These are phyloP conservation scores for Monosporascus sp. DNA, from an alignment of 2,329 filamentous ascomycete genomes.

Conservation along the genomic window DNA sequence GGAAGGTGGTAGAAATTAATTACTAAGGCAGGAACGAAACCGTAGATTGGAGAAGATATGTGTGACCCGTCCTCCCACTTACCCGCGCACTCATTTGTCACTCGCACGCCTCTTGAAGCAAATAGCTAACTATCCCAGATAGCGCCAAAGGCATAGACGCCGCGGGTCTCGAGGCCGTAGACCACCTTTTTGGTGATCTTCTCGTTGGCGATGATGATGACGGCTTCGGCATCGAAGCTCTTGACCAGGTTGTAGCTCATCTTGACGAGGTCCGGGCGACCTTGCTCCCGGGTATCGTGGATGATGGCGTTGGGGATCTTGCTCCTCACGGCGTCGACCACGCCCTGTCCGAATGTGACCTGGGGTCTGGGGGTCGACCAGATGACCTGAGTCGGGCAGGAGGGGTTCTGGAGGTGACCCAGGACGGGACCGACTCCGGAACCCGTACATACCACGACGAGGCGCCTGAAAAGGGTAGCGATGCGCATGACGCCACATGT, in stretches of 20 bases:
- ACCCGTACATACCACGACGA: slow-evolving; percentile 66
- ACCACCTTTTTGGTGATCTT: slow-evolving; percentile 63
- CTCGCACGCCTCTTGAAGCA: too few relatives aligned
- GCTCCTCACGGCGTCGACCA: slow-evolving; percentile 49
- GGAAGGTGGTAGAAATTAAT: too few relatives aligned
- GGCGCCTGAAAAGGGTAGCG: slow-evolving; percentile 58
- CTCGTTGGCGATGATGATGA: slow-evolving; percentile 69
- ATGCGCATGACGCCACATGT: slow-evolving; percentile 63
- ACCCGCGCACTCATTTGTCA: too few relatives aligned
- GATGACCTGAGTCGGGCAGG: slow-evolving; percentile 51
- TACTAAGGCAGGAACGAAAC: too few relatives aligned
- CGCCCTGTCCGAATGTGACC: slow-evolving; percentile 54
- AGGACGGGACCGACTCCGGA: slow-evolving; percentile 69
- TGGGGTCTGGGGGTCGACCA: slow-evolving; percentile 63
- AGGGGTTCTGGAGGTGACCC: slow-evolving; percentile 49
- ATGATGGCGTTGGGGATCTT: slow-evolving; percentile 61
- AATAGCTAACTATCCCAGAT: slow-evolving; percentile 41
- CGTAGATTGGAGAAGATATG: too few relatives aligned
- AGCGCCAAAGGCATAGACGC: slow-evolving; percentile 64
- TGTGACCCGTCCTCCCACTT: too few relatives aligned
- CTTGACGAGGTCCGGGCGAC: slow-evolving; percentile 50
- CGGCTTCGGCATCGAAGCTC: slow-evolving; percentile 58
- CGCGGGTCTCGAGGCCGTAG: slow-evolving; percentile 60
- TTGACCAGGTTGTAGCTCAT: slow-evolving; percentile 49
- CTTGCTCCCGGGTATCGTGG: slow-evolving; percentile 57